phyloP scores from a whole-genome alignment of 345 rosid genomes.

The Salix caprea region DNA sequence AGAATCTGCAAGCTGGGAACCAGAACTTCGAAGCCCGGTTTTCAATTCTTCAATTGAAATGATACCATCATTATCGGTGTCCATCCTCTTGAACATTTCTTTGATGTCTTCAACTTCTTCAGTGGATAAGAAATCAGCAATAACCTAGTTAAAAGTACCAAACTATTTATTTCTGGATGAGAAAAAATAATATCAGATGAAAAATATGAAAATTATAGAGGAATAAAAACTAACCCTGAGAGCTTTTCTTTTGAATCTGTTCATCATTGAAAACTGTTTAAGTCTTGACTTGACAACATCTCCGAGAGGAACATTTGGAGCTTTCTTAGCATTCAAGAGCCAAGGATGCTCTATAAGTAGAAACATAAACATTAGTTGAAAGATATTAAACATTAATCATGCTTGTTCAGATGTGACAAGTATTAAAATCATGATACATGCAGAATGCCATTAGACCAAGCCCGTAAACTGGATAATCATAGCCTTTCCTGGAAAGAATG shows the following conservation, averaged over 20 bases:
- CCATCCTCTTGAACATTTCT: conserved; percentile 95
- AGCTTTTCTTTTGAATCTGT: conserved; percentile 99
- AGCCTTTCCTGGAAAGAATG: not conserved
- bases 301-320: conserved; percentile 94
- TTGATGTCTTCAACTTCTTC: conserved; percentile 93
- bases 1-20: conserved; percentile 85
- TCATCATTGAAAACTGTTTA: conserved; percentile 98
- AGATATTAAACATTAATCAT: not conserved
- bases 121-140: conserved; percentile 85
- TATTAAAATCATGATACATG: not conserved
- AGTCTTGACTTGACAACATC: conserved; percentile 97
- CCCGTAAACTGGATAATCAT: not conserved
- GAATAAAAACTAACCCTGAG: conserved; percentile 61
- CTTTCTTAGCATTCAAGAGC: conserved; percentile 98
- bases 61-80: conserved; percentile 79
- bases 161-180: not conserved
- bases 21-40: conserved; percentile 70
- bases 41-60: conserved; percentile 87
- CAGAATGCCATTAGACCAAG: not conserved
- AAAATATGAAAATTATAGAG: conserved; percentile 6
- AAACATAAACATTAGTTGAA: conserved; percentile 13
- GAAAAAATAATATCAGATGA: not conserved
- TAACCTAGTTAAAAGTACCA: conserved; percentile 49
- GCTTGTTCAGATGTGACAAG: not conserved
- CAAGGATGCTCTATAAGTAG: conserved; percentile 79